Percentiles rank a stretch among this genome's conserved stretches.
phyloP scores from a whole-genome alignment of 1,284 basidiomycete genomes.

The Ganoderma leucocontextum region DNA sequence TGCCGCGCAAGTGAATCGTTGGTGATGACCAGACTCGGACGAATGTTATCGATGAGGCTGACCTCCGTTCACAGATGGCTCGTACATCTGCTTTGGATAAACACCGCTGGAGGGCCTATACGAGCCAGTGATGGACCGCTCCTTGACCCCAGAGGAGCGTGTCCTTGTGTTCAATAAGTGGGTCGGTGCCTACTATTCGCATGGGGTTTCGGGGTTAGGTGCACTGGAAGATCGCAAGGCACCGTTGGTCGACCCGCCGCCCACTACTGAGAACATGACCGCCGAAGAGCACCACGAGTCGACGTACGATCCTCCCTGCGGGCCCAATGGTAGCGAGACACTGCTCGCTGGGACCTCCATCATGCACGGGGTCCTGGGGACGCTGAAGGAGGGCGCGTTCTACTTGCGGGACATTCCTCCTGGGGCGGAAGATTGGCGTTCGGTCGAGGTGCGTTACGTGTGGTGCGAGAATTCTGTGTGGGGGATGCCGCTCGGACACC shows the following conservation, averaged over 20 bases:
- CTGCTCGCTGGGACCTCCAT: not conserved
- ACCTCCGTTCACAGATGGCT: constrained; percentile 12
- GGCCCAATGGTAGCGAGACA: not conserved
- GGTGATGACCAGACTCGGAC: no score
- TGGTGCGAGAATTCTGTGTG: constrained; percentile 24
- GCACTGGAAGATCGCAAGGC: constrained; percentile 27
- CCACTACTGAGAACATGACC: constrained; percentile 23
- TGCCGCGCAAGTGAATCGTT: no score
- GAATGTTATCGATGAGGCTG: not conserved
- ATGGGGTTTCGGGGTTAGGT: constrained; percentile 8
- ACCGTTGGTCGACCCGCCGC: constrained; percentile 16
- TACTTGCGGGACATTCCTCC: constrained; percentile 6
- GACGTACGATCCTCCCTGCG: not conserved
- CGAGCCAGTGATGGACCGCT: constrained; percentile 18
- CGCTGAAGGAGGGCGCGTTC: not conserved
- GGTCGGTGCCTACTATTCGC: constrained; percentile 22
- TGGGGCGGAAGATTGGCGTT: not conserved
- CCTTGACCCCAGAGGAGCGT: constrained; percentile 13
- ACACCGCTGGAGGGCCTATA: constrained; percentile 10
- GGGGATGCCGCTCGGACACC: constrained; percentile 17
- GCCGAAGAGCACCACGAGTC: constrained; percentile 19
- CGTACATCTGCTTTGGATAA: constrained; percentile 12
- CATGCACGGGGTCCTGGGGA: not conserved
- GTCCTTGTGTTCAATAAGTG: constrained; percentile 15
- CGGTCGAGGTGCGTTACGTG: constrained; percentile 14